A percentile compares a stretch with the other conserved stretches of the same genome.
Conservation (phyloP, 805 yeast species). For the Yarrowia bubula region DNA sequence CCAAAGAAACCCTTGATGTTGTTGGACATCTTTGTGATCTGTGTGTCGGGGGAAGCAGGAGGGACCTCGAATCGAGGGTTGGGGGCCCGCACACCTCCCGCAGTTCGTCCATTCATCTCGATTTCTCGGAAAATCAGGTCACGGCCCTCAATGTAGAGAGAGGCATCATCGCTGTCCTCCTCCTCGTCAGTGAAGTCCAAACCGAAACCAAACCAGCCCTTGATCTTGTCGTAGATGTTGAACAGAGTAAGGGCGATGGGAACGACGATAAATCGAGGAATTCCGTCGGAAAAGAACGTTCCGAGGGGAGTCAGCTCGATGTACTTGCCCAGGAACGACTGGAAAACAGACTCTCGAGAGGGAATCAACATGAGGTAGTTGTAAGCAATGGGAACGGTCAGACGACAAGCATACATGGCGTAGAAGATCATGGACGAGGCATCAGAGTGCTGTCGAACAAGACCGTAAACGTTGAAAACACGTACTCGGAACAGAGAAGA, state of each 20-base stretch:
- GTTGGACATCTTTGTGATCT: slow-evolving; percentile 7
- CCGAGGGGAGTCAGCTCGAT: slow-evolving; percentile 75
- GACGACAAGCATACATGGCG: slow-evolving; percentile 74
- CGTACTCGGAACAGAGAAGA: slow-evolving; percentile 64
- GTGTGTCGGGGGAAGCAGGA: slow-evolving; percentile 4
- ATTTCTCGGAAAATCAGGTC: slow-evolving; percentile 33
- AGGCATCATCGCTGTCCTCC: slow-evolving; percentile 36
- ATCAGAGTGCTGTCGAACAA: slow-evolving; percentile 69
- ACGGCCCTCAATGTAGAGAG: slow-evolving; percentile 37
- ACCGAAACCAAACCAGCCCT: slow-evolving; percentile 44
- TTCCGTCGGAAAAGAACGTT: slow-evolving; percentile 63
- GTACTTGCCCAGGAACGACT: slow-evolving; percentile 70
- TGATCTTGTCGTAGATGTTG: slow-evolving; percentile 64
- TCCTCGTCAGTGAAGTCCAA: slow-evolving; percentile 42
- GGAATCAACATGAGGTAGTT: slow-evolving; percentile 69
- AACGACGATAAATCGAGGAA: slow-evolving; percentile 73
- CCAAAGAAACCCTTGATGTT: slow-evolving; percentile 32
- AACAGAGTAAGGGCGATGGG: slow-evolving; percentile 66
- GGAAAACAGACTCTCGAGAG: slow-evolving; percentile 55
- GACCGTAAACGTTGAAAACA: slow-evolving; percentile 71
- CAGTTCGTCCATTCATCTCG: slow-evolving; percentile 17
- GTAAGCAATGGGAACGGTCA: slow-evolving; percentile 78
- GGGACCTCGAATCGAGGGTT: slow-evolving; percentile 17
- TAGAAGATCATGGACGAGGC: slow-evolving; percentile 74
- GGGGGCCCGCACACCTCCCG: slow-evolving; percentile 4